Base-by-base conservation (phyloP, 2,329 filamentous ascomycete species). In the Diplodia seriata region DNA sequence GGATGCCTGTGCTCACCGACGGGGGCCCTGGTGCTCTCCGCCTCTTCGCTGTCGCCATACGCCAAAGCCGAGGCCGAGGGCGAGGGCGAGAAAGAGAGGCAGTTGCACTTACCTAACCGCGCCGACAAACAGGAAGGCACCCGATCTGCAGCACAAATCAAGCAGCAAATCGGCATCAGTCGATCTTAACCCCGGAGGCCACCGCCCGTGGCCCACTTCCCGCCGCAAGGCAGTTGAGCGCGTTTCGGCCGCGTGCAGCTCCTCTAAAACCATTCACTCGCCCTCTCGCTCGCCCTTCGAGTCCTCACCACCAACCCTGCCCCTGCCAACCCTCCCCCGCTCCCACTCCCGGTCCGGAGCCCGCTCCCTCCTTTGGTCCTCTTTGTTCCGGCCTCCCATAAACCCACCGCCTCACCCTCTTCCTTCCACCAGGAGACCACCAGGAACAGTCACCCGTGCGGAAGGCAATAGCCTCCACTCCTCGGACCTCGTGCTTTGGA, bases 71-170 rank as follows among this genome's bases (percentile, higher is more conserved):
- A 43, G 50, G 50, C 50, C 20, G 20, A 23, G 50, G 50, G 50
- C 50, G 26, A 53, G 12, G 20, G 26, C 49, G 23, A 51, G 50
- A 14, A 15, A 53, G 4, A 20, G 23, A 14, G 26, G 50, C 50
- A 33, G 50, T 55, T 33, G n/a, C 51, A 55, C 51, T 55, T 55
- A 55, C 26, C 51, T 55, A 55, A 55, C 51, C 14, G 26, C 26
- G 29, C 26, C 18, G 40, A 15, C 40, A 18, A 43, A 43, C 40
- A 43, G 15, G 18, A 18, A 33, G 8, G 31, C 31, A 33, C 31
- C 40, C 40, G 40, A 43, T 18, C 49, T 51, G 31, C 31, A 33
- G 7, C 31, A 33, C 6, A 6, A 33, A 33, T 9, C 31, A 33
- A 33, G 31, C 31, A 33, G 31, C 31, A 33, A 33, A 33, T 33